Evolutionary conservation across 768 basidiomycete genomes (phyloP), one percentile per base, ranked within the genome.

Genomic region (Termitomyces eurrhizus): DNA sequence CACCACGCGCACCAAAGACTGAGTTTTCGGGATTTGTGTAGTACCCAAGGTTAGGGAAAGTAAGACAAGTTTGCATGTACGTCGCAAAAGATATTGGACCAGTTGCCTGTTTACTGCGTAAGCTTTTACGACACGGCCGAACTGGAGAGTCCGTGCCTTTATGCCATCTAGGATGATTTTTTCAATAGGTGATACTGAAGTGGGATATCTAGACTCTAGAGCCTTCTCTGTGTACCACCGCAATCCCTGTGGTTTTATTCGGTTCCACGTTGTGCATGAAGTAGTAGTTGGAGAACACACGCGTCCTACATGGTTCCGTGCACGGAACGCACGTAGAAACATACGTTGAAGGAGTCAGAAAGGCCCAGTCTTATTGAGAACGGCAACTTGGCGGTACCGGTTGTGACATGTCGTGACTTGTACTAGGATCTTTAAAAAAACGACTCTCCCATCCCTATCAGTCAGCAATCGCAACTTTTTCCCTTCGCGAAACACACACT

Each of bases 1-100:
- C 97, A 6, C 97, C 97, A 45, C 80, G 78, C 0, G 84, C 64
- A 13, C 97, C 97, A 67, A 99, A 93, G 3, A 98, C 88, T 46
- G 84, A 79, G 59, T 91, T 80, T 14, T 78, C 67, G 0, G 83
- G 74, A 41, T 86, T 89, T 78, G 90, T 92, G 77, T 98, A 98
- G 75, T 98, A 99, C 1, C 97, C 97, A 57, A 93, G 78, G 0
- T 83, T 89, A 1, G 95, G 94, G 75, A 98, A 95, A 0, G 88
- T 82, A 4, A 98, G 83, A 65, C 93, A 95, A 65, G 92, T 82
- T 65, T 91, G 89, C 89, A 97, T 97, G 77, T 96, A 98, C 0
- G 85, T 85, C 52, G 95, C 81, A 66, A 95, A 84, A 0, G 95
- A 85, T 53, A 98, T 78, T 1, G 97, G 95, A 0, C 97, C 97